These are phyloP conservation scores for Mycena sp. DNA, from an alignment of 1,284 basidiomycete genomes.

Conservation along the genomic window DNA sequence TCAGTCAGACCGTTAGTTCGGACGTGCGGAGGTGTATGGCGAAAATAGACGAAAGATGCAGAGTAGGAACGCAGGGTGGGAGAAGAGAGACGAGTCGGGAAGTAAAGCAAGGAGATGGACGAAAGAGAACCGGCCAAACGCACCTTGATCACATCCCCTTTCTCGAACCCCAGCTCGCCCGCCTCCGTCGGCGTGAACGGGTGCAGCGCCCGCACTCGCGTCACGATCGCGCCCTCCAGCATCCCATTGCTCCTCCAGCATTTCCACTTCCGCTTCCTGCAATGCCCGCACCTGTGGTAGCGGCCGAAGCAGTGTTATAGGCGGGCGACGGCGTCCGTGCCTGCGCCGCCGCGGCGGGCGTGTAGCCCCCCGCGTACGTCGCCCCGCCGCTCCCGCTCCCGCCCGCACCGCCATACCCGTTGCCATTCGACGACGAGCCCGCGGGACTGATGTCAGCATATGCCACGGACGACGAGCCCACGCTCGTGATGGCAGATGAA, in stretches of 20 bases:
- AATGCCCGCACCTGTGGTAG: no score
- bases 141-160: slow-evolving; percentile 96
- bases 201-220: slow-evolving; percentile 91
- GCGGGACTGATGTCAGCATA: slow-evolving; percentile 7
- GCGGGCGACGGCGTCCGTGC: no score
- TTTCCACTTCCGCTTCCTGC: background rate
- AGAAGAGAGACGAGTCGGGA: no score
- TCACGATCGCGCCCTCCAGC: slow-evolving; percentile 60
- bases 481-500: no score
- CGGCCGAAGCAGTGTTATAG: no score
- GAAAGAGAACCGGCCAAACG: background rate
- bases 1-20: no score
- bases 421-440: slow-evolving; percentile 20
- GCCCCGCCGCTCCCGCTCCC: background rate
- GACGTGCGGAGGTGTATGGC: no score
- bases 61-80: no score
- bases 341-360: background rate
- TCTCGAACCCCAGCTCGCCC: slow-evolving; percentile 93
- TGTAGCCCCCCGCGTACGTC: slow-evolving; percentile 8
- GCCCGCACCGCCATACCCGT: background rate
- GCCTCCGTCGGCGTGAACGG: slow-evolving; percentile 90
- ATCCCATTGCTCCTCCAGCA: background rate
- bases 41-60: background rate
- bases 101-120: no score
- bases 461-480: no score